Conservation (phyloP, 768 basidiomycete species). For the Suillus lakei region DNA sequence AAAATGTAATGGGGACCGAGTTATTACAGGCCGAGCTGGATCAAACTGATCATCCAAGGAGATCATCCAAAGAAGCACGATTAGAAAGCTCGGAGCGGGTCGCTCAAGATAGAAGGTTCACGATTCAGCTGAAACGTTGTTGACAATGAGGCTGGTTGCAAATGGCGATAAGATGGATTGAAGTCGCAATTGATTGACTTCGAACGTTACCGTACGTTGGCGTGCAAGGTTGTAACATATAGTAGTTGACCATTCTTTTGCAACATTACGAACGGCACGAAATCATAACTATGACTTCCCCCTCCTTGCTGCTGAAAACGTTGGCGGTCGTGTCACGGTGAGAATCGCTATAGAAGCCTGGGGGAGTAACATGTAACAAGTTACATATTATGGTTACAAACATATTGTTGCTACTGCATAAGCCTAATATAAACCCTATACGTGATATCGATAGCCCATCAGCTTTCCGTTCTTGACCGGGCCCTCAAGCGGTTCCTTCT, state of each 20-base stretch:
- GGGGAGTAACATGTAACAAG: neutral
- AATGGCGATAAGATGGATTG: neutral
- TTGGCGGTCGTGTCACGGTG: neutral
- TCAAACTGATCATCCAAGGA: conserved; percentile 1
- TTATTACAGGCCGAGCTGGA: neutral
- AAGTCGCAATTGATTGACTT: neutral
- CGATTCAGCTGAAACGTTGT: neutral
- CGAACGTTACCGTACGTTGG: neutral
- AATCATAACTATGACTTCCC: neutral
- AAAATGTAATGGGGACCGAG: neutral
- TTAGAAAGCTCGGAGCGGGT: neutral
- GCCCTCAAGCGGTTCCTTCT: conserved; percentile 48
- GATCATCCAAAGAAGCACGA: conserved; percentile 1
- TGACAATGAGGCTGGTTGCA: conserved; percentile 1
- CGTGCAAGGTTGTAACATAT: neutral
- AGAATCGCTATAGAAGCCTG: too few relatives aligned
- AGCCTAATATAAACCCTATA: conserved; percentile 4
- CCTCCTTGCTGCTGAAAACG: neutral
- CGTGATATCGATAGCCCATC: conserved; percentile 35
- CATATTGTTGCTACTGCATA: neutral
- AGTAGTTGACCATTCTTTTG: neutral
- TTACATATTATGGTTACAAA: neutral
- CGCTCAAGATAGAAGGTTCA: conserved; percentile 1
- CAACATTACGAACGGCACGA: neutral
- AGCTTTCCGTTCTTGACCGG: conserved; percentile 67